phyloP scores from a whole-genome alignment of 441 rosid species.

The Populus trichocarpa region DNA sequence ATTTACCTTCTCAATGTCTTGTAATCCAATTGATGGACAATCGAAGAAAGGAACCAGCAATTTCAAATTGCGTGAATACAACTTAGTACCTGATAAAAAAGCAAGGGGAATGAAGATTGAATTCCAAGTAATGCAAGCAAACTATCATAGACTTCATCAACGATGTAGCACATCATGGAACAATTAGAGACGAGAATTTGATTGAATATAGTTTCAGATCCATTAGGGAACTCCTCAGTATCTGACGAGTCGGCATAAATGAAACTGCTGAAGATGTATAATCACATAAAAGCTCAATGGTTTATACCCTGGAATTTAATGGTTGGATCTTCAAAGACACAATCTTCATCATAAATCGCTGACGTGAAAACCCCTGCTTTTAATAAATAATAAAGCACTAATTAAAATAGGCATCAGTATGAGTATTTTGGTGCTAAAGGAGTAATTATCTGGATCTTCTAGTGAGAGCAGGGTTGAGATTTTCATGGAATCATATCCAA shows the following conservation, averaged over 20 bases:
- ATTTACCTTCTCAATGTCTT: background rate
- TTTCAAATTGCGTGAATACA: slow-evolving; percentile 72
- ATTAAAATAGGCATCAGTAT: background rate
- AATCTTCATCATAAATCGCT: slow-evolving; percentile 59
- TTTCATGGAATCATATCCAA: background rate
- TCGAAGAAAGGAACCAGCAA: slow-evolving; percentile 85
- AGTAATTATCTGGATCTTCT: no score
- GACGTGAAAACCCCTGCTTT: slow-evolving; percentile 59
- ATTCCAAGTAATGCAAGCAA: background rate
- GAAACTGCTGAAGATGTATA: background rate
- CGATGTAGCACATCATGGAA: background rate
- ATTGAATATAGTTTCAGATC: background rate
- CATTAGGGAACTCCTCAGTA: no score
- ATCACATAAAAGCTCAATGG: background rate
- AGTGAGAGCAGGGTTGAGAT: background rate
- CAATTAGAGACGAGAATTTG: background rate
- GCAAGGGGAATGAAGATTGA: background rate
- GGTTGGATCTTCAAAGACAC: slow-evolving; percentile 86
- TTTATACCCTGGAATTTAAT: slow-evolving; percentile 67
- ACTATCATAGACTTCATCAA: background rate
- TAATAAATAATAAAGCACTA: slow-evolving; percentile 3
- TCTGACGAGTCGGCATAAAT: background rate
- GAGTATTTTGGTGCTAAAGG: no score
- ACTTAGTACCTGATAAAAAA: slow-evolving; percentile 44
- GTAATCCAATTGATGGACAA: slow-evolving; percentile 50